Evolutionary conservation across 768 basidiomycete species (phyloP).

Genomic region (Boletus rubropictus): DNA sequence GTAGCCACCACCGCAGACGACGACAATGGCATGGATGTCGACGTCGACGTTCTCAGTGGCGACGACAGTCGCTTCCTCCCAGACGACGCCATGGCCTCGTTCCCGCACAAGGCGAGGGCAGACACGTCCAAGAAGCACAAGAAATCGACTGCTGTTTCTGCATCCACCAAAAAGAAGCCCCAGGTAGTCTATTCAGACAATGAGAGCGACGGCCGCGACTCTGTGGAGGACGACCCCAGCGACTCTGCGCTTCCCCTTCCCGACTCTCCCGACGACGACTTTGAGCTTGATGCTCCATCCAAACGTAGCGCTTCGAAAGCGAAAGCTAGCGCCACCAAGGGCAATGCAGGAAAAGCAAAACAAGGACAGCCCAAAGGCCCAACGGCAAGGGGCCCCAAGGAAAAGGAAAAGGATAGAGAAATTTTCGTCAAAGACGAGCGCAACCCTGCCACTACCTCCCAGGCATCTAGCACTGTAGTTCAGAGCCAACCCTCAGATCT

Average conservation of each 20-base stretch:
- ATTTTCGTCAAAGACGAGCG: slow-evolving; percentile 41
- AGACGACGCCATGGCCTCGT: neutral
- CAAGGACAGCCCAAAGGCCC: slow-evolving; percentile 11
- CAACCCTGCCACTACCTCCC: slow-evolving; percentile 22
- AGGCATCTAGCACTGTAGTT: slow-evolving; percentile 29
- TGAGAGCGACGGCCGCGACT: slow-evolving; percentile 23
- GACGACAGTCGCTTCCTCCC: slow-evolving; percentile 24
- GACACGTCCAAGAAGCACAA: slow-evolving; percentile 9
- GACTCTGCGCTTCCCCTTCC: slow-evolving; percentile 21
- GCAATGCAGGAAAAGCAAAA: slow-evolving; percentile 23
- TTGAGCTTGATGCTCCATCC: slow-evolving; percentile 19
- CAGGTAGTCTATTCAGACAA: slow-evolving; percentile 27
- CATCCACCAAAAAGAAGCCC: slow-evolving; percentile 16
- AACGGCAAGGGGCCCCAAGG: slow-evolving; percentile 28
- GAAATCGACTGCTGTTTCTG: slow-evolving; percentile 12
- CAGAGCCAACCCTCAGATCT: slow-evolving; percentile 28
- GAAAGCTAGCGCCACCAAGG: slow-evolving; percentile 22
- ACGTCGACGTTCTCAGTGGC: slow-evolving; percentile 32
- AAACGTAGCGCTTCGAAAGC: slow-evolving; percentile 21
- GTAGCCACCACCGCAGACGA: slow-evolving; percentile 37
- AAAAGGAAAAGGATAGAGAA: slow-evolving; percentile 32
- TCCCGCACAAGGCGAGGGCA: slow-evolving; percentile 5
- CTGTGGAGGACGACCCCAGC: slow-evolving; percentile 23
- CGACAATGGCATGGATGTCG: slow-evolving; percentile 37
- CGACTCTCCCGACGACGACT: slow-evolving; percentile 25